Percentiles rank a stretch among this genome's conserved stretches.
These are phyloP conservation scores for Colletotrichum caudatum DNA, from an alignment of 2,329 filamentous ascomycete genomes.

Conservation along the genomic window DNA sequence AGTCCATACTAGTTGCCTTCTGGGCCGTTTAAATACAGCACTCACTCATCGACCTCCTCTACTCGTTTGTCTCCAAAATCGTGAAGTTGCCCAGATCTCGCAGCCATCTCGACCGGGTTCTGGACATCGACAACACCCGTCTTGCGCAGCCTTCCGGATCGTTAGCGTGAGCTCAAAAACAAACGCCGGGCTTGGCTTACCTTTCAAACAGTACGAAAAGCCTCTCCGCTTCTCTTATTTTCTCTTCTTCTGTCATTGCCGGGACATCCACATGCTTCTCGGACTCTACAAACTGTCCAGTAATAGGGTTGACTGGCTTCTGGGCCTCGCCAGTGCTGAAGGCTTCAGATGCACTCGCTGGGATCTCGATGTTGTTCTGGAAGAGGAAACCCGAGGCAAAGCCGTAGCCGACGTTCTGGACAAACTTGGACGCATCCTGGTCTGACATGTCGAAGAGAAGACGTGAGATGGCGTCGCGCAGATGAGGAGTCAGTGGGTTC, in stretches of 20 bases:
- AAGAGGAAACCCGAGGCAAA: conserved; percentile 92
- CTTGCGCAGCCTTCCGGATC: conserved; percentile 66
- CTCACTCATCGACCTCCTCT: conserved; percentile 57
- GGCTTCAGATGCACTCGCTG: conserved; percentile 72
- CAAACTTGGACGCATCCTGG: conserved; percentile 81
- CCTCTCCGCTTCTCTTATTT: conserved; percentile 89
- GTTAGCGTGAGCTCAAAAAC: conserved; percentile 21
- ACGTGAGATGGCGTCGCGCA: conserved; percentile 80
- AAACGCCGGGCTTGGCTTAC: conserved; percentile 55
- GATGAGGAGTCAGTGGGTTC: conserved; percentile 75
- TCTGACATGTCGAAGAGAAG: conserved; percentile 90
- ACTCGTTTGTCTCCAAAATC: conserved; percentile 71
- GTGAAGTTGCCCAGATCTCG: conserved; percentile 77
- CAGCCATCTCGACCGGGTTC: conserved; percentile 80
- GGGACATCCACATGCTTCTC: conserved; percentile 71
- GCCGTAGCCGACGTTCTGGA: conserved; percentile 93
- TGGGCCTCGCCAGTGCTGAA: conserved; percentile 50
- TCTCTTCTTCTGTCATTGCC: conserved; percentile 91
- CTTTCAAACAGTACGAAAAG: conserved; percentile 92
- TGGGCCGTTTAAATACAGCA: neutral
- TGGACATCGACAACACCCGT: conserved; percentile 82
- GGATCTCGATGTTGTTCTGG: conserved; percentile 83
- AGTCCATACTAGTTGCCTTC: too few species aligned
- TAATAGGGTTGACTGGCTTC: conserved; percentile 81
- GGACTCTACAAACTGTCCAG: conserved; percentile 81